These are phyloP conservation scores for Umbelopsis isabellina DNA, from an alignment of 192 early-diverging fungal genomes.

Conservation along the genomic window DNA sequence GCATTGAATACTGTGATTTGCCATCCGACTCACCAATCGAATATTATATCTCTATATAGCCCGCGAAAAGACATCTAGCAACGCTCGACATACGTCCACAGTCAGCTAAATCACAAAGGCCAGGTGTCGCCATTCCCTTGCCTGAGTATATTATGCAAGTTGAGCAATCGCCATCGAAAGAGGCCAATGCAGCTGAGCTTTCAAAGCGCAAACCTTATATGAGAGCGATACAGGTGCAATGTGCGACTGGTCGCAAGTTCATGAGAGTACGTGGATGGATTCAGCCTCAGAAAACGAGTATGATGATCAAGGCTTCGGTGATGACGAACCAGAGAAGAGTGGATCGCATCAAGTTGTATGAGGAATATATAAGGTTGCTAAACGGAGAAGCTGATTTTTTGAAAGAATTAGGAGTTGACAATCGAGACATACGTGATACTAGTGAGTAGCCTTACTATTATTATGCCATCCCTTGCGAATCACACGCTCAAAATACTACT, in stretches of 20 bases:
- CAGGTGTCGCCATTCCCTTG: not conserved
- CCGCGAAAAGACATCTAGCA: not conserved
- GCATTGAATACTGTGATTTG: not conserved
- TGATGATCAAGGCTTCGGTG: slow-evolving; percentile 54
- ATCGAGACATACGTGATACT: slow-evolving; percentile 33
- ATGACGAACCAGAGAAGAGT: slow-evolving; percentile 36
- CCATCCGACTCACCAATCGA: not conserved
- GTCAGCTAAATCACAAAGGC: not conserved
- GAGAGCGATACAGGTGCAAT: slow-evolving; percentile 24
- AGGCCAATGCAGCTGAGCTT: not conserved
- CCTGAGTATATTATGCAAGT: not conserved
- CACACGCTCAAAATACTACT: too few relatives aligned
- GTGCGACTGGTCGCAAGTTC: slow-evolving; percentile 42
- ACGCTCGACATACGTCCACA: slow-evolving; percentile 17
- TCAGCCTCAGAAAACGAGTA: slow-evolving; percentile 48
- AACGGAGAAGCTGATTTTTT: slow-evolving; percentile 37
- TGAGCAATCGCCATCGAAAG: not conserved
- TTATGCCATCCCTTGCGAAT: too few relatives aligned
- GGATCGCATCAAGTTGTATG: slow-evolving; percentile 37
- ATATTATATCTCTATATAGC: not conserved
- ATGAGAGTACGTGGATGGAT: slow-evolving; percentile 43
- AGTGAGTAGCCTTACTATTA: slow-evolving; percentile 32
- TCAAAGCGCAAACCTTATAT: not conserved
- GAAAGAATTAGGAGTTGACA: slow-evolving; percentile 28
- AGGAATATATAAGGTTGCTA: slow-evolving; percentile 40